Conservation (phyloP, 345 rosid genomes). For the Populus davidiana region DNA sequence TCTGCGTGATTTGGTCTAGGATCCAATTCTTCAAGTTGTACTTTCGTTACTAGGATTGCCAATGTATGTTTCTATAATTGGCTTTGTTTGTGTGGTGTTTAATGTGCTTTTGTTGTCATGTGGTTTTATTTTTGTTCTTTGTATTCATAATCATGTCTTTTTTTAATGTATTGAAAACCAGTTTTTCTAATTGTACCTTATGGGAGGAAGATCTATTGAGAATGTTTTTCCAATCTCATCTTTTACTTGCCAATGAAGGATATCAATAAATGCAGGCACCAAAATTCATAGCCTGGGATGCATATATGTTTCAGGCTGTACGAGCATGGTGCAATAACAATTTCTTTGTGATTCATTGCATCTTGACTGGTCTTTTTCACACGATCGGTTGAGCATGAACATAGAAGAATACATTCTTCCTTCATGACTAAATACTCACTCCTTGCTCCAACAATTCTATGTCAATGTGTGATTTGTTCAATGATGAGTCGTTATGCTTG, state of each 20-base stretch:
- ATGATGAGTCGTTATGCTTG: too few species aligned
- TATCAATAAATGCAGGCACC: slow-evolving; percentile 8
- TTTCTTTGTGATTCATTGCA: neutral
- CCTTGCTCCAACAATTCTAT: too few species aligned
- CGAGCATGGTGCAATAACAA: slow-evolving; percentile 32
- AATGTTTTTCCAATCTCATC: neutral
- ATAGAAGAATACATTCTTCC: slow-evolving; percentile 16
- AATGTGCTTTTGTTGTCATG: neutral
- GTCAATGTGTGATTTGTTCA: too few species aligned
- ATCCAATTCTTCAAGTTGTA: neutral
- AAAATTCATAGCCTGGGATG: slow-evolving; percentile 28
- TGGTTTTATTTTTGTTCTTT: neutral
- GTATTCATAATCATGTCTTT: too few species aligned
- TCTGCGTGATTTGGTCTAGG: neutral
- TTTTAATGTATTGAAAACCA: too few species aligned
- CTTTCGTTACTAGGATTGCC: too few species aligned
- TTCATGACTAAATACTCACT: neutral
- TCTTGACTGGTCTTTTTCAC: neutral
- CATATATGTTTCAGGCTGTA: slow-evolving; percentile 20
- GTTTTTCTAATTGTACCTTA: too few species aligned
- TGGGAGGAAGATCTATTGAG: neutral
- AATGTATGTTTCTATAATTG: too few species aligned
- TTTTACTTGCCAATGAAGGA: neutral
- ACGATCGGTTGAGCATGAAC: neutral
- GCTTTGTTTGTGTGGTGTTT: neutral